A percentile compares a stretch with the other conserved stretches of the same genome.
phyloP scores from a whole-genome alignment of 139 green algal species.

The Eudorina sp. region DNA sequence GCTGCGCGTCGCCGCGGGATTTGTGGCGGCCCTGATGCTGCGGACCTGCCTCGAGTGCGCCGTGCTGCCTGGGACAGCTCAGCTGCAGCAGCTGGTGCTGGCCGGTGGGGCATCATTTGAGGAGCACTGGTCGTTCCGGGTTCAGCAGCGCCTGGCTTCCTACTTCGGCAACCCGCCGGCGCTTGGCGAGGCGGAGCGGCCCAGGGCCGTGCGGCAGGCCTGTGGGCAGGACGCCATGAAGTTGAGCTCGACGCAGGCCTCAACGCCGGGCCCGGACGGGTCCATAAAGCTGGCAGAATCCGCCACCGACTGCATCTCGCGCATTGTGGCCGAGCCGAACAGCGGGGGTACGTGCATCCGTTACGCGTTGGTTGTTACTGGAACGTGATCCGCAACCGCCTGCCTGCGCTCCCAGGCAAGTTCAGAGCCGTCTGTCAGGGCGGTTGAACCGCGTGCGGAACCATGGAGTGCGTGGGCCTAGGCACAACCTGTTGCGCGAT shows the following conservation, averaged over 20 bases:
- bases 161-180: neutral
- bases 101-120: neutral
- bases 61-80: neutral
- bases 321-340: neutral
- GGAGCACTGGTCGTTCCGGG: neutral
- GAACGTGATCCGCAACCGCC: too few species aligned
- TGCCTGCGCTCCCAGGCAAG: too few species aligned
- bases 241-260: neutral
- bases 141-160: neutral
- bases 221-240: neutral
- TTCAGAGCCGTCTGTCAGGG: too few species aligned
- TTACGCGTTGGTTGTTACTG: too few species aligned
- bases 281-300: neutral
- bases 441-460: too few species aligned
- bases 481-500: too few species aligned
- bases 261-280: neutral
- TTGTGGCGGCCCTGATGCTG: slow-evolving; percentile 5
- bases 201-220: neutral
- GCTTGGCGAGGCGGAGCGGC: neutral
- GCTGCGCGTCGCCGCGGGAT: neutral
- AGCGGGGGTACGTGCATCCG: neutral
- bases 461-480: too few species aligned
- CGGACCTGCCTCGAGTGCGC: slow-evolving; percentile 19
- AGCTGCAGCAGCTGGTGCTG: neutral
- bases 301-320: neutral